phyloP scores from a whole-genome alignment of 2,329 filamentous ascomycete genomes.

The Teratosphaeriaceae sp. region DNA sequence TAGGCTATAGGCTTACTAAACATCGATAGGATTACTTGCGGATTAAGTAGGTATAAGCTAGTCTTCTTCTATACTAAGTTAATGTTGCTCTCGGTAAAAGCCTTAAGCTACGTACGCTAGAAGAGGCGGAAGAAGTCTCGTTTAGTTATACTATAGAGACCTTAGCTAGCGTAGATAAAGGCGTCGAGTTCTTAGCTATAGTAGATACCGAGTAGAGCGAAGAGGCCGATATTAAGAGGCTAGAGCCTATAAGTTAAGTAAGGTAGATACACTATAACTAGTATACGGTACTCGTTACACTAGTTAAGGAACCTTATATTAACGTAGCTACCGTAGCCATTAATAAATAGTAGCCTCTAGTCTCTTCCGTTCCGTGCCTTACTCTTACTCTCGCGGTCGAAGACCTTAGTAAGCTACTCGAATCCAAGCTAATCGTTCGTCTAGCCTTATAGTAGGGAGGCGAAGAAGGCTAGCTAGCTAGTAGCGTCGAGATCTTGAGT shows the following conservation, averaged over 20 bases:
- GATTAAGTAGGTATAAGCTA: background rate
- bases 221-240: slow-evolving; percentile 17
- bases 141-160: slow-evolving; percentile 10
- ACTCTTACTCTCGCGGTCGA: slow-evolving; percentile 5
- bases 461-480: slow-evolving; percentile 4
- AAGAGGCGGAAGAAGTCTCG: slow-evolving; percentile 12
- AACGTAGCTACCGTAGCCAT: slow-evolving; percentile 10
- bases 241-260: slow-evolving; percentile 12
- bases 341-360: slow-evolving; percentile 11
- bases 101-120: slow-evolving; percentile 9
- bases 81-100: slow-evolving; percentile 7
- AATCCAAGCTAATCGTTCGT: slow-evolving; percentile 13
- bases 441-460: slow-evolving; percentile 11
- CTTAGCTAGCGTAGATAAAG: slow-evolving; percentile 5
- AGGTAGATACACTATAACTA: slow-evolving; percentile 6
- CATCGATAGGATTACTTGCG: background rate
- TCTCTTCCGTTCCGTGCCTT: slow-evolving; percentile 7
- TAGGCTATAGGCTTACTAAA: too few species aligned
- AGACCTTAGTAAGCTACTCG: slow-evolving; percentile 9
- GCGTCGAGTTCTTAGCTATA: slow-evolving; percentile 11
- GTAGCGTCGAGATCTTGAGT: too few species aligned
- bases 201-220: slow-evolving; percentile 13
- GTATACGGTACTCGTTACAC: slow-evolving; percentile 6
- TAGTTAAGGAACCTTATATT: slow-evolving; percentile 11
- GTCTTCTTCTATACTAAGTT: background rate